These are phyloP conservation scores for Zygosaccharomyces sapae DNA, from an alignment of 1,139 yeast species.

Conservation along the genomic window DNA sequence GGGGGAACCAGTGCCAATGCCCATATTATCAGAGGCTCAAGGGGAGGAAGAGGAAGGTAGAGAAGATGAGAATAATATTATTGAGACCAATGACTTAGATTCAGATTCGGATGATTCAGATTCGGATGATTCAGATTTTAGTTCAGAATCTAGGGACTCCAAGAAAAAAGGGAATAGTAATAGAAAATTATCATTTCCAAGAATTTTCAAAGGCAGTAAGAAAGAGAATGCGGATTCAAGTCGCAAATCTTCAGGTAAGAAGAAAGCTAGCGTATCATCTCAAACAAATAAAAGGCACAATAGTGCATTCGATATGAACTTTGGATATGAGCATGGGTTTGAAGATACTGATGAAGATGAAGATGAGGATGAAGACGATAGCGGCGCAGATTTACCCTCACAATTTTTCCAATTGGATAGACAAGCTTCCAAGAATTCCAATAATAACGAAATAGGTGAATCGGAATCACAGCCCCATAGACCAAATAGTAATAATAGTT, in stretches of 20 bases:
- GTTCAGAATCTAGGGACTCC: slow-evolving; percentile 6
- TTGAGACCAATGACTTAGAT: slow-evolving; percentile 9
- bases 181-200: slow-evolving; percentile 19
- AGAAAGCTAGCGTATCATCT: slow-evolving; percentile 4
- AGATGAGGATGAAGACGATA: slow-evolving; percentile 32
- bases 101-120: slow-evolving; percentile 7
- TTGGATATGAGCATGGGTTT: slow-evolving; percentile 32
- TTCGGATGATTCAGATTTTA: slow-evolving; percentile 4
- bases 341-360: slow-evolving; percentile 36
- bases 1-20: neutral
- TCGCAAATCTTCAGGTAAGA: slow-evolving; percentile 7
- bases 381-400: slow-evolving; percentile 22
- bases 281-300: slow-evolving; percentile 8
- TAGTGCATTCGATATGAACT: slow-evolving; percentile 28
- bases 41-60: neutral
- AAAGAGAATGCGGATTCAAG: slow-evolving; percentile 11
- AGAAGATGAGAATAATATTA: neutral
- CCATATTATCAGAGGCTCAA: neutral
- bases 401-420: slow-evolving; percentile 25
- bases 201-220: slow-evolving; percentile 22
- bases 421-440: slow-evolving; percentile 11
- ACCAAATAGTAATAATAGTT: slow-evolving; percentile 11
- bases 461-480: slow-evolving; percentile 16
- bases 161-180: slow-evolving; percentile 14
- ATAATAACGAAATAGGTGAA: slow-evolving; percentile 18